These are phyloP conservation scores for Trametes hirsuta DNA, from an alignment of 1,284 basidiomycete genomes.

Conservation along the genomic window DNA sequence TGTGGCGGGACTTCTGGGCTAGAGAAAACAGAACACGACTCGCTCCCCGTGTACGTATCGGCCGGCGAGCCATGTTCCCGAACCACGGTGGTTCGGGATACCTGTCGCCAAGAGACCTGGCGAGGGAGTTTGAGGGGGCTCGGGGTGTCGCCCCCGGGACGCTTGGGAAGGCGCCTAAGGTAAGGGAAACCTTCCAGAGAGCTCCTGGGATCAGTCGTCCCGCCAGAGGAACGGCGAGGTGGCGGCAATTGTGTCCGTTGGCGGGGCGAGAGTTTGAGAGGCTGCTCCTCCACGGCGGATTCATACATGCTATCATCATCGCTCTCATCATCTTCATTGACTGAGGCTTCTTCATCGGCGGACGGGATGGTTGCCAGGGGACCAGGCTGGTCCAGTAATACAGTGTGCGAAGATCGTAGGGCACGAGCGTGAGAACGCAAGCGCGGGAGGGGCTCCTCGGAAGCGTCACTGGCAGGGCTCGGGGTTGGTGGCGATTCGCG, in stretches of 20 bases:
- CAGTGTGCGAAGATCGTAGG: background rate
- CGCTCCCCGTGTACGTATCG: background rate
- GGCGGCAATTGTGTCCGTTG: background rate
- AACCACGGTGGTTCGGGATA: background rate
- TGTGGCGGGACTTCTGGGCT: background rate
- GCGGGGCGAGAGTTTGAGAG: background rate
- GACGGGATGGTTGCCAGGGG: background rate
- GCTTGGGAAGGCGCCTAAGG: conserved; percentile 10
- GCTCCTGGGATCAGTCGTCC: conserved; percentile 11
- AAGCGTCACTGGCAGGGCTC: background rate
- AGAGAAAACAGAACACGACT: background rate
- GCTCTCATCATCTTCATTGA: background rate
- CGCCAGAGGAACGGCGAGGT: conserved; percentile 11
- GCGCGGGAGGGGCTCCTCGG: background rate
- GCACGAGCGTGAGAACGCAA: conserved; percentile 5
- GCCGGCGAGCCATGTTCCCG: background rate
- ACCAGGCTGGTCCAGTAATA: background rate
- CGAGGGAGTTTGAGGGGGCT: conserved; percentile 3
- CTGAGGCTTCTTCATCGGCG: background rate
- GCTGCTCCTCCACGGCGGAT: conserved; percentile 9
- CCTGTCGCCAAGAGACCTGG: conserved; percentile 8
- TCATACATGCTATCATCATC: conserved; percentile 4
- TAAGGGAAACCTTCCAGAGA: conserved; percentile 2
- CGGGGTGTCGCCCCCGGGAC: conserved; percentile 7
- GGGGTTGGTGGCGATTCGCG: background rate